phyloP scores from a whole-genome alignment of 768 basidiomycete genomes.

The Clathrus columnatus region DNA sequence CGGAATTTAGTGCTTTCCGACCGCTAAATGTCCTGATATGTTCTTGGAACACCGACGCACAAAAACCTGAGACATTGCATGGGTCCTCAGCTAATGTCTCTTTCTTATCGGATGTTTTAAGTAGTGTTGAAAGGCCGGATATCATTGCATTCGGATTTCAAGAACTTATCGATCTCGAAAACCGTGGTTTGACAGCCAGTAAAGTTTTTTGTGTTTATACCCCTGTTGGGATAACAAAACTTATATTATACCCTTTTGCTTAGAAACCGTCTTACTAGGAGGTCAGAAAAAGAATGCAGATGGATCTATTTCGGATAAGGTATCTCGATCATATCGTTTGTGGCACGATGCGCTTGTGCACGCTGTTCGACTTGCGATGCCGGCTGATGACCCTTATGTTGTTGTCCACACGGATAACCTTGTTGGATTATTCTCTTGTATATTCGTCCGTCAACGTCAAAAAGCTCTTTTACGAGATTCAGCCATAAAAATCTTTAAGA shows the following conservation, averaged over 20 bases:
- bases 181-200: constrained; percentile 79
- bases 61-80: constrained; percentile 64
- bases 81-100: constrained; percentile 62
- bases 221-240: too few species aligned
- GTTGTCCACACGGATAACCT: constrained; percentile 81
- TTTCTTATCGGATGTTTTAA: constrained; percentile 73
- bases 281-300: constrained; percentile 58
- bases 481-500: constrained; percentile 75
- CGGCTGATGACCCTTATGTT: constrained; percentile 64
- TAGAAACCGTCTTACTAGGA: constrained; percentile 76
- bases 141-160: constrained; percentile 93
- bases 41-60: constrained; percentile 91
- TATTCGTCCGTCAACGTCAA: constrained; percentile 41
- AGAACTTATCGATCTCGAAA: constrained; percentile 93
- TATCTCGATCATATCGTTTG: constrained; percentile 76
- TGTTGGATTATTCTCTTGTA: constrained; percentile 74
- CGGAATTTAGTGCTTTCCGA: constrained; percentile 70
- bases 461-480: constrained; percentile 45
- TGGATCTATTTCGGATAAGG: constrained; percentile 62
- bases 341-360: constrained; percentile 78
- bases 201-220: constrained; percentile 15
- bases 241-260: too few species aligned
- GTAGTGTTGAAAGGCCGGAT: constrained; percentile 68
- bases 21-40: constrained; percentile 69
- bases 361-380: constrained; percentile 69